These are phyloP conservation scores for Tarenaya hassleriana DNA, from an alignment of 345 rosid species.

Conservation along the genomic window DNA sequence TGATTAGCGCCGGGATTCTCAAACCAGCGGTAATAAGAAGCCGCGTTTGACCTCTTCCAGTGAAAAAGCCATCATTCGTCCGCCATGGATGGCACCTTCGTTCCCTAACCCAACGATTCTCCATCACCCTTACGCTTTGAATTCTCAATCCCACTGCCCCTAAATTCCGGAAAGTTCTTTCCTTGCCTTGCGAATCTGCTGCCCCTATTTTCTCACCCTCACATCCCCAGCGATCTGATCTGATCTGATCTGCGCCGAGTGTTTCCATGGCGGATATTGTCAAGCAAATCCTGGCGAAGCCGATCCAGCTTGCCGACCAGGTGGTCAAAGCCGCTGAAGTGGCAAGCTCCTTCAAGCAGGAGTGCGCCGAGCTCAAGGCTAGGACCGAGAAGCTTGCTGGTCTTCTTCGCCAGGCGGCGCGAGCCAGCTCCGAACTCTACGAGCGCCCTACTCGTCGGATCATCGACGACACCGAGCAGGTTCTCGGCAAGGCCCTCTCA, in stretches of 20 bases:
- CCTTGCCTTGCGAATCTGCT: no score
- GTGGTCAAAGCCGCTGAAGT: slow-evolving; percentile 61
- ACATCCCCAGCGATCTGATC: neutral
- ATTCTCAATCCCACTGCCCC: no score
- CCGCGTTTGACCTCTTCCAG: no score
- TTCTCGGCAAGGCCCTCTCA: slow-evolving; percentile 63
- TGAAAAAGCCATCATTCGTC: no score
- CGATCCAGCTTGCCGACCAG: slow-evolving; percentile 77
- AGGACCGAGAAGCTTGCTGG: slow-evolving; percentile 65
- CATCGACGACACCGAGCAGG: slow-evolving; percentile 76
- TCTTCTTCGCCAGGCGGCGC: slow-evolving; percentile 76
- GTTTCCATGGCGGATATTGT: slow-evolving; percentile 63
- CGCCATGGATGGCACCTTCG: no score
- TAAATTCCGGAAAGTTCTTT: no score
- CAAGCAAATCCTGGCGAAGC: slow-evolving; percentile 62
- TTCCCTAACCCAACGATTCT: slow-evolving; percentile 36
- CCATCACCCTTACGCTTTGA: no score
- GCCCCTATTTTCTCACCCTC: no score
- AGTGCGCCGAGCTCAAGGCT: slow-evolving; percentile 64
- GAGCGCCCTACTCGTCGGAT: slow-evolving; percentile 83
- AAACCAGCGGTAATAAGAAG: no score
- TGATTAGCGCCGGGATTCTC: no score
- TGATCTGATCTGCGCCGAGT: slow-evolving; percentile 1
- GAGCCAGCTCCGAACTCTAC: slow-evolving; percentile 66
- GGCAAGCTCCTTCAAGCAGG: slow-evolving; percentile 66